Evolutionary conservation across 2,329 filamentous ascomycete species (phyloP).

Genomic region (Fusarium mundagurra): DNA sequence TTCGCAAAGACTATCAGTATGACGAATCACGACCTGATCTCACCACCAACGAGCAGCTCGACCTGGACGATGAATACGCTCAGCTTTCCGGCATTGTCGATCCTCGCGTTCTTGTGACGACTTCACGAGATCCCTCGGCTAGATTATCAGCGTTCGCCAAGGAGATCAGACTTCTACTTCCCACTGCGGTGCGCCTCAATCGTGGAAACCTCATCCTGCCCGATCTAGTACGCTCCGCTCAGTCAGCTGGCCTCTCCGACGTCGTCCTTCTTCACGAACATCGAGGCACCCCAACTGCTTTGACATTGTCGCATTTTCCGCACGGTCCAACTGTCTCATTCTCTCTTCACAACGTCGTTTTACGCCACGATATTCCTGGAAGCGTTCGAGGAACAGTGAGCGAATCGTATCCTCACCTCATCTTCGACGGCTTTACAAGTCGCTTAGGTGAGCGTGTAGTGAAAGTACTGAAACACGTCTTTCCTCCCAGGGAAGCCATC

Average conservation of each 20-base stretch:
- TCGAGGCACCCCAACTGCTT: conserved; percentile 87
- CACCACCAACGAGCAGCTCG: conserved; percentile 73
- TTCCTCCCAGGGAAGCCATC: conserved; percentile 84
- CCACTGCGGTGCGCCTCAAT: conserved; percentile 88
- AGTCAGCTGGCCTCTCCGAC: conserved; percentile 83
- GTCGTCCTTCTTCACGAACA: conserved; percentile 92
- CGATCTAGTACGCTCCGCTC: conserved; percentile 84
- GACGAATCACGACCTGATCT: conserved; percentile 83
- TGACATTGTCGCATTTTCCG: conserved; percentile 88
- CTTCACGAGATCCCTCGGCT: conserved; percentile 86
- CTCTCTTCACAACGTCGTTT: conserved; percentile 89
- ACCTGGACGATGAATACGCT: conserved; percentile 89
- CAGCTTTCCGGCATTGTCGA: conserved; percentile 92
- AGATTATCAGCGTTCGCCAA: conserved; percentile 91
- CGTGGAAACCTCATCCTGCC: conserved; percentile 89
- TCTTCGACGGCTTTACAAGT: conserved; percentile 93
- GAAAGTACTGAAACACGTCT: conserved; percentile 92
- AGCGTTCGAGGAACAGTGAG: conserved; percentile 86
- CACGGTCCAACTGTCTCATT: conserved; percentile 85
- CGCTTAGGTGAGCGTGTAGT: conserved; percentile 83
- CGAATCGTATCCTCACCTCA: conserved; percentile 92
- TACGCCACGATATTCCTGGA: conserved; percentile 93
- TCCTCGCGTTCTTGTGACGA: conserved; percentile 88
- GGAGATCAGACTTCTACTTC: conserved; percentile 84
- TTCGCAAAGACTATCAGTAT: conserved; percentile 91